These are phyloP conservation scores for Capsicum chinense DNA, from an alignment of 257 asterid species.

Conservation along the genomic window DNA sequence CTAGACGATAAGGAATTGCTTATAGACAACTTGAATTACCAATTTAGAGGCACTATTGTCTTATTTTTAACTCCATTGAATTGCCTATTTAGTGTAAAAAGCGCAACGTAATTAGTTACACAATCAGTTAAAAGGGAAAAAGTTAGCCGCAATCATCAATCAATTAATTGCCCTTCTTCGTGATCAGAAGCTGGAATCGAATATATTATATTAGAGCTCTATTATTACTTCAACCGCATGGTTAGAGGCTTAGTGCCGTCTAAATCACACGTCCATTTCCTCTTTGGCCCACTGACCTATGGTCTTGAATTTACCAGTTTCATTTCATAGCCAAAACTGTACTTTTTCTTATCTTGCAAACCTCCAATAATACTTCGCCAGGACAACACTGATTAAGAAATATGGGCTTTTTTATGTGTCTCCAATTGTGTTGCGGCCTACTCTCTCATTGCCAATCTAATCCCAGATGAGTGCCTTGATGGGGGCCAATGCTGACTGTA, in stretches of 20 bases:
- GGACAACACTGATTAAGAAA: not conserved
- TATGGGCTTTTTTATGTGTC: not conserved
- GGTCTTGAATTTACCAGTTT: not conserved
- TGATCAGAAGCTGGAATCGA: not conserved
- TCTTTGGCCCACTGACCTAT: not conserved
- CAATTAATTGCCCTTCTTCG: not conserved
- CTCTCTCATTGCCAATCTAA: not conserved
- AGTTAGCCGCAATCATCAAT: not conserved
- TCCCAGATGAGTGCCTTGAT: not conserved
- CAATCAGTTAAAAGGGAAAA: not conserved
- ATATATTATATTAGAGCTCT: too few species aligned
- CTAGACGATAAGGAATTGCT: not conserved
- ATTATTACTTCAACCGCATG: not conserved
- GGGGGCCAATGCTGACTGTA: not conserved
- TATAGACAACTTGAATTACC: not conserved
- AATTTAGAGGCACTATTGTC: not conserved
- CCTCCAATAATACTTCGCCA: not conserved
- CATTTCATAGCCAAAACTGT: not conserved
- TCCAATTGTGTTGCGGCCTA: not conserved
- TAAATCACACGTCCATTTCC: not conserved
- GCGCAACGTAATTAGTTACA: not conserved
- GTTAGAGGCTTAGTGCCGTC: not conserved
- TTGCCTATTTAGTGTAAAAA: not conserved
- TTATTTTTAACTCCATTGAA: not conserved
- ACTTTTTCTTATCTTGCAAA: not conserved